Conservation (phyloP, 768 basidiomycete genomes). For the Leccinum subtestaceum region DNA sequence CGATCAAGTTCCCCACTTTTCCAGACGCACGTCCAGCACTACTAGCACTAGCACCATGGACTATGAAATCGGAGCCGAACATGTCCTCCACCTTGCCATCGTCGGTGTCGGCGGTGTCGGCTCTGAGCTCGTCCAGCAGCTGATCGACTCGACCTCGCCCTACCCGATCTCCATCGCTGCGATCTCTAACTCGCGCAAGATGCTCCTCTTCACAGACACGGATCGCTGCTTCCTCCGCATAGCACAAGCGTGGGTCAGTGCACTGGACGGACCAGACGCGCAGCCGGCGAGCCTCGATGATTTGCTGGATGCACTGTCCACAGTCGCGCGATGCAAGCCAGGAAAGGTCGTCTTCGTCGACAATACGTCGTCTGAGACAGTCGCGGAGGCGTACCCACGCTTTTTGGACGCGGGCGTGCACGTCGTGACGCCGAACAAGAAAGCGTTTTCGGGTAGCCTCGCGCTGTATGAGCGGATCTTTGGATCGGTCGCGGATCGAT, state of each 20-base stretch:
- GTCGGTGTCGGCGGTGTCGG: constrained; percentile 95
- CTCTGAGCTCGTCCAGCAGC: constrained; percentile 78
- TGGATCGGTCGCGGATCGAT: constrained; percentile 33
- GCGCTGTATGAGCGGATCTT: constrained; percentile 68
- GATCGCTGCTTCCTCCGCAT: neutral
- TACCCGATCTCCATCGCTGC: constrained; percentile 63
- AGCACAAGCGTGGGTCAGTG: constrained; percentile 36
- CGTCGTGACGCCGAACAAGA: constrained; percentile 97
- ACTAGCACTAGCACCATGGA: constrained; percentile 13
- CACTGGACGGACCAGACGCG: constrained; percentile 42
- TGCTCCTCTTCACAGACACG: constrained; percentile 47
- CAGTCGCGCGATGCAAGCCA: constrained; percentile 41
- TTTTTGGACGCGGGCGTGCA: constrained; percentile 78
- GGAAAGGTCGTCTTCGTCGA: constrained; percentile 76
- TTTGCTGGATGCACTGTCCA: constrained; percentile 42
- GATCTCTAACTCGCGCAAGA: constrained; percentile 63
- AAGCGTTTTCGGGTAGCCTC: constrained; percentile 79
- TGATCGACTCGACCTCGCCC: constrained; percentile 54
- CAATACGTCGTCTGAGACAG: constrained; percentile 82
- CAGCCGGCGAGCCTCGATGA: constrained; percentile 37
- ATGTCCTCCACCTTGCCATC: constrained; percentile 61
- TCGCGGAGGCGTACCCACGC: constrained; percentile 78
- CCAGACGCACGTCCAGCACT: neutral
- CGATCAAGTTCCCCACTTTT: neutral
- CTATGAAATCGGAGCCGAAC: constrained; percentile 12